Conservation (phyloP, 139 green algal species). For the Microglena sp. region DNA sequence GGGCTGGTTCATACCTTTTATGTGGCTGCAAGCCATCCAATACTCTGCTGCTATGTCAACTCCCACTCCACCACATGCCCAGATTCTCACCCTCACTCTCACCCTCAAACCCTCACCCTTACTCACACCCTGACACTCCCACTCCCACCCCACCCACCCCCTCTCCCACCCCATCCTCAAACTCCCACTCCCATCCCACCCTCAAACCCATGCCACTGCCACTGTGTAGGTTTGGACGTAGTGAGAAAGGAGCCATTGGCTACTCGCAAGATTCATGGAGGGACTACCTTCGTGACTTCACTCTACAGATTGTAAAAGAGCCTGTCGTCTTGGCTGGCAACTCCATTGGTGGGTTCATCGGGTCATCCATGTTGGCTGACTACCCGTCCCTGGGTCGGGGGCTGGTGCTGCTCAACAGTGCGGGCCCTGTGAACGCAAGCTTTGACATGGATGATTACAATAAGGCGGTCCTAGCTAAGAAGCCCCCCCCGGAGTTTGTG, state of each 20-base stretch:
- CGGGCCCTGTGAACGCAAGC: conserved; percentile 18
- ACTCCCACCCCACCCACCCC: too few relatives aligned
- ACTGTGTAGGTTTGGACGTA: conserved; percentile 64
- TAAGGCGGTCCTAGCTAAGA: conserved; percentile 6
- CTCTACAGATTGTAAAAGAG: conserved; percentile 38
- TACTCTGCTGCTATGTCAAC: too few relatives aligned
- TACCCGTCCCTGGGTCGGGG: conserved; percentile 27
- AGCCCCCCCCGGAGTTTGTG: conserved; percentile 26
- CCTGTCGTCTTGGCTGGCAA: conserved; percentile 87
- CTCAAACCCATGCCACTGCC: background rate
- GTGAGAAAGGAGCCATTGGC: conserved; percentile 71
- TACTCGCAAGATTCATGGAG: conserved; percentile 80
- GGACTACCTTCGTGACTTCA: conserved; percentile 64
- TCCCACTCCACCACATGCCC: too few relatives aligned
- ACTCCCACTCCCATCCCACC: too few relatives aligned
- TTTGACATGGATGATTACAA: conserved; percentile 4
- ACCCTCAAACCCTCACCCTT: too few relatives aligned
- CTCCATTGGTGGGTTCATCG: conserved; percentile 90
- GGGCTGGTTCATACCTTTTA: too few relatives aligned
- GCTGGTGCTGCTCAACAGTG: conserved; percentile 43
- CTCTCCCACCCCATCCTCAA: too few relatives aligned
- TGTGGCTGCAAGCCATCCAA: too few relatives aligned
- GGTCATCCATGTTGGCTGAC: conserved; percentile 54
- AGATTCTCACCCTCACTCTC: too few relatives aligned
- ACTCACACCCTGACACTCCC: too few relatives aligned